phyloP scores from a whole-genome alignment of 768 basidiomycete species.

The Lentinula lateritia region DNA sequence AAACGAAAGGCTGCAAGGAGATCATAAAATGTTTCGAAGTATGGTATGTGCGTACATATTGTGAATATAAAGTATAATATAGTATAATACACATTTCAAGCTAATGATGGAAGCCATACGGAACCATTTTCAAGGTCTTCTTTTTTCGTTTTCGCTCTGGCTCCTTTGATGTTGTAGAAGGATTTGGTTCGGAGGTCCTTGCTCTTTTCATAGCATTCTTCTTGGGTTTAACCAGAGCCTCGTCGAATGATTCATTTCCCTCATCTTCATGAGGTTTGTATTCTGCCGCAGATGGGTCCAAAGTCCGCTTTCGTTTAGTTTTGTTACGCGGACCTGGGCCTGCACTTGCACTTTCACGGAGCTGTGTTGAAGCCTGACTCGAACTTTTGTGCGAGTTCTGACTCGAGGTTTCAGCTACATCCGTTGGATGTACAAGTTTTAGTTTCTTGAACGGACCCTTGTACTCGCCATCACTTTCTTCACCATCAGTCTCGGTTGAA shows the following conservation, averaged over 20 bases:
- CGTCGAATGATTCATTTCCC: slow-evolving; percentile 3
- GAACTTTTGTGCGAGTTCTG: neutral
- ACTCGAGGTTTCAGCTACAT: neutral
- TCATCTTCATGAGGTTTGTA: slow-evolving; percentile 7
- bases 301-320: slow-evolving; percentile 3
- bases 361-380: neutral
- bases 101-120: neutral
- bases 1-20: slow-evolving; percentile 26
- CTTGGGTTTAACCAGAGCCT: slow-evolving; percentile 1
- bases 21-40: neutral
- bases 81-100: neutral
- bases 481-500: slow-evolving; percentile 1
- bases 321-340: neutral
- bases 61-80: neutral
- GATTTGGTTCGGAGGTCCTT: slow-evolving; percentile 22
- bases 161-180: slow-evolving; percentile 15
- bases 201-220: slow-evolving; percentile 31
- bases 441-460: neutral
- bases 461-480: neutral
- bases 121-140: slow-evolving; percentile 16
- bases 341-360: slow-evolving; percentile 5
- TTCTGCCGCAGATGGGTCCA: neutral
- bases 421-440: neutral
- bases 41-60: neutral
- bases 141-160: slow-evolving; percentile 32